phyloP scores from a whole-genome alignment of 2,329 filamentous ascomycete species.

The Neofusicoccum laricinum region DNA sequence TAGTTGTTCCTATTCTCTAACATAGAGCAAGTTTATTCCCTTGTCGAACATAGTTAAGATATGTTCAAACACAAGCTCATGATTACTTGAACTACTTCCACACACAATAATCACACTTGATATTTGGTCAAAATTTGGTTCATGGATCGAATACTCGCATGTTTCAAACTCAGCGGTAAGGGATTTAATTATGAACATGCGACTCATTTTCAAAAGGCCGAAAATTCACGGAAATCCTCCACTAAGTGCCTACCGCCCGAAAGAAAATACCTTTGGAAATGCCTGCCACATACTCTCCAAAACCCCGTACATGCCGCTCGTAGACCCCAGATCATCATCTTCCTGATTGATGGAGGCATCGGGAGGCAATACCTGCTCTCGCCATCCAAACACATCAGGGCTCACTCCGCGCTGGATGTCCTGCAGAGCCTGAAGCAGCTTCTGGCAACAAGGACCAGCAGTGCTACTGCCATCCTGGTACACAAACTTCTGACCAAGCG shows the following conservation, averaged over 20 bases:
- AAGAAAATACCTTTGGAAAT: neutral
- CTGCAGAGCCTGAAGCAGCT: neutral
- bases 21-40: too few species aligned
- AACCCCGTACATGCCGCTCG: neutral
- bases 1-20: neutral
- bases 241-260: neutral
- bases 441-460: neutral
- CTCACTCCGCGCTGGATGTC: conserved; percentile 1
- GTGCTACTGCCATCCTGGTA: conserved; percentile 17
- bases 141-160: neutral
- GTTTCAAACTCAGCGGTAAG: neutral
- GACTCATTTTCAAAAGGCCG: too few species aligned
- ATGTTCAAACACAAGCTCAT: too few species aligned
- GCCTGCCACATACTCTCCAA: neutral
- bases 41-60: too few species aligned
- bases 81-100: neutral
- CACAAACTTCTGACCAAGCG: conserved; percentile 22
- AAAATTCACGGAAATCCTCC: neutral
- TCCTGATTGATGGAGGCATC: neutral
- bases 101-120: neutral
- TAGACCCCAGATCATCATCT: neutral
- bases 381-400: conserved; percentile 3
- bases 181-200: too few species aligned
- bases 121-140: neutral
- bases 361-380: neutral